Conservation (phyloP, 345 rosid genomes). For the Lenwebbia sp. region DNA sequence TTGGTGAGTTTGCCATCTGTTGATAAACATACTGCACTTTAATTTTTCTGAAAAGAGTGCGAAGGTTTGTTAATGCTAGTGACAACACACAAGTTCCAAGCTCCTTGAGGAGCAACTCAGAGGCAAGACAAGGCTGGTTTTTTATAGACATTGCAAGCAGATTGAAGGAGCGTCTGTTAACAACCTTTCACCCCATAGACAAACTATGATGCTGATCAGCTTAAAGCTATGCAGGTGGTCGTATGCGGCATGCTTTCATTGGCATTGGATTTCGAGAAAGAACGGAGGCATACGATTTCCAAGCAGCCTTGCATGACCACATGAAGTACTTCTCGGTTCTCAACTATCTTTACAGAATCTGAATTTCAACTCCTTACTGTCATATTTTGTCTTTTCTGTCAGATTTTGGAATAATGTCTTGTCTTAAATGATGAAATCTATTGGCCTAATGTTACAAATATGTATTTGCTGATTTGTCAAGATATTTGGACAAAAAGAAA, state of each 20-base stretch:
- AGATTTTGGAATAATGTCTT: neutral
- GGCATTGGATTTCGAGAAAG: slow-evolving; percentile 98
- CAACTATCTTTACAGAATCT: neutral
- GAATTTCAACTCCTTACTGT: neutral
- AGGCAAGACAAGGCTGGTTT: neutral
- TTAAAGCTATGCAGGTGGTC: slow-evolving; percentile 60
- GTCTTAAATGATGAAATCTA: neutral
- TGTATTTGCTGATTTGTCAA: slow-evolving; percentile 7
- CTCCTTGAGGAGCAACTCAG: neutral
- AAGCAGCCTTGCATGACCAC: slow-evolving; percentile 96
- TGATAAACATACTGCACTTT: neutral
- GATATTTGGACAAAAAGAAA: slow-evolving; percentile 92
- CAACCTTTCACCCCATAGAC: neutral
- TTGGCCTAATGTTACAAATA: neutral
- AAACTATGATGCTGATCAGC: neutral
- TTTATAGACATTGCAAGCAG: neutral
- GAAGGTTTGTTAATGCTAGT: neutral
- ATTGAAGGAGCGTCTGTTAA: neutral
- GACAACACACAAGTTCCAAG: neutral
- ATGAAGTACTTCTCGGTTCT: slow-evolving; percentile 48
- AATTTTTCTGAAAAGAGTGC: neutral
- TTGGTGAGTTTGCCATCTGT: slow-evolving; percentile 45
- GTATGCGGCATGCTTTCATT: slow-evolving; percentile 88
- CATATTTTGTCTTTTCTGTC: neutral
- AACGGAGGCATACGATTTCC: slow-evolving; percentile 96